Evolutionary conservation across 805 yeast genomes (phyloP).

Genomic region (Candida hispaniensis): DNA sequence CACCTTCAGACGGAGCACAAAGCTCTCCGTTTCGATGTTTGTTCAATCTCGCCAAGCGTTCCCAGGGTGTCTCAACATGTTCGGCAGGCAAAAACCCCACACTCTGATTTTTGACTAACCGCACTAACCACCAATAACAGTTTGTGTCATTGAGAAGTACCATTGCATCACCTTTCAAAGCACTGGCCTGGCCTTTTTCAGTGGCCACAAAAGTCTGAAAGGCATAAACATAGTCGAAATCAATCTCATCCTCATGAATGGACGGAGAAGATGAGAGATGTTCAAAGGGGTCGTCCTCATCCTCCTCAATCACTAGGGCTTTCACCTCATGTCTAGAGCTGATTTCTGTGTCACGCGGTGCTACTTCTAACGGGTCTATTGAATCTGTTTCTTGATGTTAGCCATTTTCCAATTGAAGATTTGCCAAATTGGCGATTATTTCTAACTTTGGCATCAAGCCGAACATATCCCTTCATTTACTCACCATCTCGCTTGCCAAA

Average conservation of each 20-base stretch:
- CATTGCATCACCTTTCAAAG: constrained; percentile 73
- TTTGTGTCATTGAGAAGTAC: constrained; percentile 76
- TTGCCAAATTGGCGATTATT: too few species aligned
- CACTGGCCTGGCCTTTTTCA: constrained; percentile 81
- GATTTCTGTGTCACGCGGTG: too few species aligned
- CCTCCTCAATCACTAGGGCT: constrained; percentile 18
- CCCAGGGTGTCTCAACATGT: constrained; percentile 81
- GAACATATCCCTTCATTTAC: too few species aligned
- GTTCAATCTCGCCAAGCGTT: constrained; percentile 81
- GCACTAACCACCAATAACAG: constrained; percentile 93
- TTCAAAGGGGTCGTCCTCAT: constrained; percentile 27
- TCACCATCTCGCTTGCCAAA: too few species aligned
- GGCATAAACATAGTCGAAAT: constrained; percentile 77
- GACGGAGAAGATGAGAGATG: constrained; percentile 60
- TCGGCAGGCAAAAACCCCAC: constrained; percentile 98
- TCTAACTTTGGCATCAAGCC: too few species aligned
- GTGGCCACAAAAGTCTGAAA: constrained; percentile 82
- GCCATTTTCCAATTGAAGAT: too few species aligned
- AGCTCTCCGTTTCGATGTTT: constrained; percentile 80
- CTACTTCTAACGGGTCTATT: too few species aligned
- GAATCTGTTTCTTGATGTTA: too few species aligned
- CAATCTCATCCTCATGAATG: constrained; percentile 44
- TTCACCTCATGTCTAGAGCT: background rate
- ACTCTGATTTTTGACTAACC: constrained; percentile 44
- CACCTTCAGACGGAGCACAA: constrained; percentile 9